Evolutionary conservation across 225 moss, liverwort and hornwort species (phyloP), one percentile per base, ranked within the genome.

Genomic region (Asterella californica): DNA sequence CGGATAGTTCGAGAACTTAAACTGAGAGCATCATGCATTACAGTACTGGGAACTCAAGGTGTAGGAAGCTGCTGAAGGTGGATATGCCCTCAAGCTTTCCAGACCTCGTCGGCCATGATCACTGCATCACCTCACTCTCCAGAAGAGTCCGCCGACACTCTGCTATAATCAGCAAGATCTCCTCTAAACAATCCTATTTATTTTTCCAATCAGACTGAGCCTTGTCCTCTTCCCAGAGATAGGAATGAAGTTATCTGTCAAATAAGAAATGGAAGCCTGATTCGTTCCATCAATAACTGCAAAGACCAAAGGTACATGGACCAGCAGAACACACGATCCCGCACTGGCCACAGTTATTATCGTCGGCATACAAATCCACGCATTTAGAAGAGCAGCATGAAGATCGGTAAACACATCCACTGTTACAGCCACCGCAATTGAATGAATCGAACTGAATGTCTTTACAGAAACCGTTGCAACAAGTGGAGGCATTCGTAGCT

Each of bases 341-440:
- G 52, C 86, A 86, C 34, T 8, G 19, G 45, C 86, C 86, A 69
- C 86, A 86, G 69, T 86, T 78, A 1, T 32, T 47, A 10, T 64
- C 29, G 63, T 86, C 83, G 21, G 12, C 32, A 36, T 7, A 18
- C 24, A 22, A 2, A 36, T 67, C 50, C 19, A 83, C 80, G 42
- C 86, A 86, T 33, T 8, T 25, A 0, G 66, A 74, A 10, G 18
- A 73, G 69, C 86, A 86, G 81, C 86, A 86, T 0, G 78, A 65
- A 27, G 32, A 63, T 21, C 86, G 83, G 27, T 74, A 42, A 25
- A 1, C 15, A 78, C 86, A 86, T 4, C 45, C 9, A 2, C 64
- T 73, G 38, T 68, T 74, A 37, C 86, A 86, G 29, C 50, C 78
- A 18, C 86, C 86, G 42, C 86, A 86, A 57, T 86, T 78, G 37